Evolutionary conservation across 345 rosid species (phyloP), one percentile per base, ranked within the genome.

Genomic region (Brassica juncea): DNA sequence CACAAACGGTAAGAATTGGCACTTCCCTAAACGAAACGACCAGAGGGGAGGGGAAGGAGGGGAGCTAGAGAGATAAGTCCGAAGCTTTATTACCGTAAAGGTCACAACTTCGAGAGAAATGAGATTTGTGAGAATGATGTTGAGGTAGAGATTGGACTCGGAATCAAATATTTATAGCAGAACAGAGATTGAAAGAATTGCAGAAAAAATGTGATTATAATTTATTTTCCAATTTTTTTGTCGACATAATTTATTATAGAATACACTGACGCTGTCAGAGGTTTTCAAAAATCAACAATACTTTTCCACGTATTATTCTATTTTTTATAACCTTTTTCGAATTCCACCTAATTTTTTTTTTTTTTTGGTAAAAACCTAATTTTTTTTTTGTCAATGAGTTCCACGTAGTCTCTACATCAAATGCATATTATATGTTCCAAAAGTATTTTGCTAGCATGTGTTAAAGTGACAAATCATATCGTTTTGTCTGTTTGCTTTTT

Each of bases 81-180:
- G 64, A 11, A 8, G 28, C 68, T 55, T 14, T 16, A 42, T 34
- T 42, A 42, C 49, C 55, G 55, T 21, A 35, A 19, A 7, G 25
- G 15, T 62, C 15, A 21, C 55, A 62, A 58, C 6, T 34, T 12
- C 23, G 64, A 57, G 30, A 80, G 69, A 16, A 9, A 19, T 65
- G 69, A 65, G 74, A 79, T 68, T 60, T 11, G 79, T 3, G 49
- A 71, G 60, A 58, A 73, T 52, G 21, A 54, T 66, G 77, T 57
- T 57, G 76, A 75, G 63, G 66, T 5, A 68, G 71, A 60, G 76
- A 72, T 32, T 60, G 58, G 9, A 11, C 15, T 68, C 6, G 1
- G 65, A 39, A 27, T 49, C 64, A 81, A 42, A 71, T 81, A 81
- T 81, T 44, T 81, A 81, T 81, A 81, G 77, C 57, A 28, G 44